Conservation (phyloP, 495 filamentous ascomycete species). For the Xylaria telfairii region DNA sequence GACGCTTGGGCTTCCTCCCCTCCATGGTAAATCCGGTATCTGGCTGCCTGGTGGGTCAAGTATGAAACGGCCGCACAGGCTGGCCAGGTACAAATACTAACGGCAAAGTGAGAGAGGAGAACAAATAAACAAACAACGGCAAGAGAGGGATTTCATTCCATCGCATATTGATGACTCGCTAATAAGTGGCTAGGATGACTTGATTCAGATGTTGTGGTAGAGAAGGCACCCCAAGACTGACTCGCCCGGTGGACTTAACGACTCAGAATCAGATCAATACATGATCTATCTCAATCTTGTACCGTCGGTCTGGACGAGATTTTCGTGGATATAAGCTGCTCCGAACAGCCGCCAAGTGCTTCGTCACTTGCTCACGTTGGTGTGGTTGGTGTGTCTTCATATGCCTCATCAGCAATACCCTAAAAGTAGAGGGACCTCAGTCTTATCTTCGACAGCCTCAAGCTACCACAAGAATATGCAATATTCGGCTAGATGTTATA, state of each 20-base stretch:
- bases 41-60: constrained; percentile 14
- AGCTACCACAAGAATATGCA: not conserved
- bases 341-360: not conserved
- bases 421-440: not conserved
- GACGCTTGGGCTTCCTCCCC: constrained; percentile 9
- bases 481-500: not conserved
- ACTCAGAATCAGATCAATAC: not conserved
- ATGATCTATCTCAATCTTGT: not conserved
- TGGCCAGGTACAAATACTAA: not conserved
- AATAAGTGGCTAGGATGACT: not conserved
- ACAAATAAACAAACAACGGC: not conserved
- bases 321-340: not conserved
- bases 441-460: not conserved
- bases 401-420: not conserved
- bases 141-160: not conserved
- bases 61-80: not conserved
- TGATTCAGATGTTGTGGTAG: not conserved
- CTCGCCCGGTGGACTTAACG: constrained; percentile 3
- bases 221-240: constrained; percentile 1
- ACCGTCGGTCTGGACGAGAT: not conserved
- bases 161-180: constrained; percentile 8
- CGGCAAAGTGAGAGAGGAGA: not conserved
- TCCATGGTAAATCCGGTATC: not conserved
- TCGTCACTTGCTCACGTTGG: not conserved
- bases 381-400: not conserved